Evolutionary conservation across 2,329 filamentous ascomycete species (phyloP).

Genomic region (Xylariaceae sp.): DNA sequence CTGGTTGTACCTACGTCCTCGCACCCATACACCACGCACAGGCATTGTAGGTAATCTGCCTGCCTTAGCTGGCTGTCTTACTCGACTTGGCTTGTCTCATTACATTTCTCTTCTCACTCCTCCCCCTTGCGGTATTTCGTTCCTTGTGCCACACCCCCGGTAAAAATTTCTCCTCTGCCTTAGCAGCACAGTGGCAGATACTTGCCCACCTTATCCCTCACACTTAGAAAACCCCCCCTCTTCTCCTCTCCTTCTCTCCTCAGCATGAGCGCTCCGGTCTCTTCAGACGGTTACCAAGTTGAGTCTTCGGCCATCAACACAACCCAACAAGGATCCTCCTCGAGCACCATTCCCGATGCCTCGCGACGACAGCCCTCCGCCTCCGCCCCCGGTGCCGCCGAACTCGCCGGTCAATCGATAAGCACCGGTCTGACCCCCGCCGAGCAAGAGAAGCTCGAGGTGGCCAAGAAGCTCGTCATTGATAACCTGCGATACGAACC

Average conservation of each 20-base stretch:
- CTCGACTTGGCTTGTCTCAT: constrained; percentile 26
- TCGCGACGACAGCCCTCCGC: constrained; percentile 58
- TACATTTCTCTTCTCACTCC: constrained; percentile 22
- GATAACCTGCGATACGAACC: constrained; percentile 74
- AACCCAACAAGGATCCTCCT: constrained; percentile 26
- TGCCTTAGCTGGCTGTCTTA: constrained; percentile 23
- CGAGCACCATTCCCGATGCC: constrained; percentile 46
- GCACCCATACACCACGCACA: too few relatives aligned
- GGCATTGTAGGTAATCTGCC: constrained; percentile 10
- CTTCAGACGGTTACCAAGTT: constrained; percentile 33
- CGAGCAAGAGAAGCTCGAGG: constrained; percentile 27
- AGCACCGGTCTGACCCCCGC: constrained; percentile 29
- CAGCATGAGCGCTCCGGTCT: constrained; percentile 33
- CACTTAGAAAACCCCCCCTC: constrained; percentile 24
- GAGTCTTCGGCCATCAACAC: constrained; percentile 32
- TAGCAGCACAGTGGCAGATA: constrained; percentile 23
- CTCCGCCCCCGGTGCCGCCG: constrained; percentile 55
- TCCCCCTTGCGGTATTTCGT: constrained; percentile 23
- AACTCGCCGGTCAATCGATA: constrained; percentile 65
- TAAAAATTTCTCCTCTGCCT: constrained; percentile 24
- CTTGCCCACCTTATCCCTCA: constrained; percentile 24
- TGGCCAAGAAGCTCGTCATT: constrained; percentile 47
- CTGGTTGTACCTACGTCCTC: too few relatives aligned
- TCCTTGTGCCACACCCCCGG: constrained; percentile 29
- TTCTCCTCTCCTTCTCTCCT: constrained; percentile 28